Percentiles rank a stretch among this genome's conserved stretches.
phyloP scores from a whole-genome alignment of 2,329 filamentous ascomycete species.

The Colletotrichum sp. region DNA sequence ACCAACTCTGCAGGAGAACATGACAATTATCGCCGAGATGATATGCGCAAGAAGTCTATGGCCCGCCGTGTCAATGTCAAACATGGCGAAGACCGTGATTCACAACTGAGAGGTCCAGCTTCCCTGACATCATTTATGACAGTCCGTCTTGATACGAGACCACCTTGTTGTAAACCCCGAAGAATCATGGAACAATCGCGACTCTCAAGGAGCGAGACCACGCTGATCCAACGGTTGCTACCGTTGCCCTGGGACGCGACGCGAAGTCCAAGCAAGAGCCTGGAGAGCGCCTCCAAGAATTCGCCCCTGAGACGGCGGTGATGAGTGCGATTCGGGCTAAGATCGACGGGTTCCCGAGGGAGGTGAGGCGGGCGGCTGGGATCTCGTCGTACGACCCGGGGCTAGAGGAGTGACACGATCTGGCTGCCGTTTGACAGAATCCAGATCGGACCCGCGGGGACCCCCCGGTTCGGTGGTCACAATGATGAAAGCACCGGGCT shows the following conservation, averaged over 20 bases:
- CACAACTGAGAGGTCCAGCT: neutral
- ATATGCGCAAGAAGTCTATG: neutral
- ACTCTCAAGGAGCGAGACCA: neutral
- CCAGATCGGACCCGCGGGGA: constrained; percentile 6
- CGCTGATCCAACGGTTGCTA: neutral
- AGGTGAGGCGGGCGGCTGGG: constrained; percentile 6
- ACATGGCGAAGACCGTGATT: neutral
- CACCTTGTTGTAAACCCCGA: neutral
- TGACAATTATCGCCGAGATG: neutral
- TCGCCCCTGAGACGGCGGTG: neutral
- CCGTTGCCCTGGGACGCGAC: neutral
- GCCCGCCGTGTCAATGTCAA: neutral
- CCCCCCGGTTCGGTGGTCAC: neutral
- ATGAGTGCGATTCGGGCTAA: neutral
- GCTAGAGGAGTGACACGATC: constrained; percentile 7
- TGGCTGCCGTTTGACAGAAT: constrained; percentile 9
- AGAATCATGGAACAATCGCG: neutral
- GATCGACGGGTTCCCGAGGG: neutral
- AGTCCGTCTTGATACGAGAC: neutral
- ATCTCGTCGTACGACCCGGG: neutral
- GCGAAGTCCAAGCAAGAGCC: neutral
- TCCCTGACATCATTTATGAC: neutral
- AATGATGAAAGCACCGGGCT: neutral
- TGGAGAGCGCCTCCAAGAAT: neutral
- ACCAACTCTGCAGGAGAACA: neutral